Evolutionary conservation across 2,329 filamentous ascomycete species (phyloP).

Genomic region (Xylariaceae sp.): DNA sequence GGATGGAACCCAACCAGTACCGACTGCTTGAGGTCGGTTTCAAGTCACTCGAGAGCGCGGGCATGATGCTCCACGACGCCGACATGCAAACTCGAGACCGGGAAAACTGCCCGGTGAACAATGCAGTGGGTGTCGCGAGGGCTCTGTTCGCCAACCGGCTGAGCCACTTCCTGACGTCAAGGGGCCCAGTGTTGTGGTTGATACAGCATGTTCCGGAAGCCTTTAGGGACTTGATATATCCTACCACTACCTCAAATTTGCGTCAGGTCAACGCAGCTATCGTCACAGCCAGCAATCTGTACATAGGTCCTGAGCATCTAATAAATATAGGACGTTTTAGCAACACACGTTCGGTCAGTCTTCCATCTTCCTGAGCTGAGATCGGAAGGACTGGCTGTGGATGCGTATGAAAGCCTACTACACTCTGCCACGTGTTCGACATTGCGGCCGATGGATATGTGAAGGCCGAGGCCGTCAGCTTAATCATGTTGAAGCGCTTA

Average conservation of each 20-base stretch:
- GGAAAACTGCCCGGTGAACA: constrained; percentile 26
- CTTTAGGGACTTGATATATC: constrained; percentile 14
- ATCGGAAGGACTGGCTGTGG: neutral
- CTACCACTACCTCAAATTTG: constrained; percentile 3
- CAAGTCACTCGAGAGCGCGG: constrained; percentile 39
- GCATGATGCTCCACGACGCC: constrained; percentile 30
- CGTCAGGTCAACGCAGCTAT: constrained; percentile 30
- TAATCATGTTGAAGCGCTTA: constrained; percentile 51
- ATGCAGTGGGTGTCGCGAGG: constrained; percentile 28
- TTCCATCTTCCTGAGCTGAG: too few relatives aligned
- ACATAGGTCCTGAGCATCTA: constrained; percentile 39
- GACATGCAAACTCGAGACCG: constrained; percentile 31
- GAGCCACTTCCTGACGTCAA: constrained; percentile 42
- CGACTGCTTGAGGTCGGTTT: constrained; percentile 40
- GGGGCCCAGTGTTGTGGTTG: constrained; percentile 31
- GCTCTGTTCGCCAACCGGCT: constrained; percentile 41
- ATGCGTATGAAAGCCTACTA: constrained; percentile 19
- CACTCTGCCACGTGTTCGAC: constrained; percentile 45
- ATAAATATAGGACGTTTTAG: constrained; percentile 24
- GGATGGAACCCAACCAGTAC: constrained; percentile 37
- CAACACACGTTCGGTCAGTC: constrained; percentile 23
- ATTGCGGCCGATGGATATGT: constrained; percentile 52
- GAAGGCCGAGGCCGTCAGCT: constrained; percentile 51
- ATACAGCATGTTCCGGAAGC: constrained; percentile 21
- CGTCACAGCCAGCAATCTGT: constrained; percentile 41